Evolutionary conservation across 139 green algal genomes (phyloP), one percentile per base, ranked within the genome.

Genomic region (Diplosphaera chodatii): DNA sequence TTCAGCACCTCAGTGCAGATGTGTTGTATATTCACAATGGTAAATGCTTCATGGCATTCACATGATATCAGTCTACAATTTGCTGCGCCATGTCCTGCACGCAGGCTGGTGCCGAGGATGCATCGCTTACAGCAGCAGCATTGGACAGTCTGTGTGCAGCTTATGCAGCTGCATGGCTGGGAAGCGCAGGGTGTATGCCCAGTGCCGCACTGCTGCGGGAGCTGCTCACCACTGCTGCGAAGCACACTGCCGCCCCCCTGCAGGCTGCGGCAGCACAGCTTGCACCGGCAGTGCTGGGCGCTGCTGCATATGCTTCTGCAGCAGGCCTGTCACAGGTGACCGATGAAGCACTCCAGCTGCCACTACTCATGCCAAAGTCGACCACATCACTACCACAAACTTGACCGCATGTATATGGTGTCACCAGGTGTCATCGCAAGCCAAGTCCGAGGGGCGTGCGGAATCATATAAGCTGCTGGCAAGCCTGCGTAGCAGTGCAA

Each of bases 201-300:
- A 40, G 32, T 29, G 25, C 37, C 13, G 40, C 8, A 0, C 59
- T 78, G 8, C 40, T 81, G 27, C 32, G 62, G 3, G 48, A 59
- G 48, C 48, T 59, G 48, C 48, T 59, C 13, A 23, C 33, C 28
- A 59, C 63, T 15, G 71, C 71, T 10, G 30, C 70, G 71, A 28
- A 55, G 41, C 64, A 71, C 30, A 15, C 29, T 29, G 71, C 70
- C 32, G 32, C 29, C 4, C 22, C 64, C 21, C 32, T 76, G 29
- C 37, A 37, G 40, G 64, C 71, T 48, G 64, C 64, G 8, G 64
- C 64, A 37, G 64, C 32, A 2, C 18, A 34, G 18, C 40, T 76
- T 1, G 13, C 70, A 22, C 71, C 71, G 0, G 23, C 62, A 13
- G 37, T 33, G 5, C 4, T 76, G 29, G 64, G 40, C 28, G 41